Percentiles rank a stretch among this genome's conserved stretches.
Evolutionary conservation across 345 rosid genomes (phyloP).

Genomic region (Rhizophora mangle): DNA sequence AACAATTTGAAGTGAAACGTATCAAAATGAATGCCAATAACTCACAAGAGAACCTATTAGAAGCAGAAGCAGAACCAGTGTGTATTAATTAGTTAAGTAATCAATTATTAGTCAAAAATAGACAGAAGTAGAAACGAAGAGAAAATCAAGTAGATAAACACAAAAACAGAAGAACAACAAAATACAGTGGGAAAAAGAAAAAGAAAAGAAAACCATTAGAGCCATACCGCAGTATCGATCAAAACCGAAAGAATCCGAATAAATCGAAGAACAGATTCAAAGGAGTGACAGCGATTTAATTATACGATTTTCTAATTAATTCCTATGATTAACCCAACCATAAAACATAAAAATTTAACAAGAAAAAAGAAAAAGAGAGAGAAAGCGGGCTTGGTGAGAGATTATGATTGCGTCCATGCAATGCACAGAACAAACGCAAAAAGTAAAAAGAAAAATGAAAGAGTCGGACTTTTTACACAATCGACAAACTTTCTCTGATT

Average conservation of each 20-base stretch:
- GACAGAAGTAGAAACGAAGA: neutral
- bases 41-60: neutral
- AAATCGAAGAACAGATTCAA: neutral
- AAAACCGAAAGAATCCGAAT: neutral
- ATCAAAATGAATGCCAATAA: constrained; percentile 12
- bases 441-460: neutral
- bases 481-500: fast-evolving
- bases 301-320: neutral
- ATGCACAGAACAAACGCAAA: constrained; percentile 1
- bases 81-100: no score
- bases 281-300: neutral
- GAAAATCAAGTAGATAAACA: no score
- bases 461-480: no score
- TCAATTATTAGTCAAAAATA: neutral
- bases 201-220: neutral
- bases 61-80: neutral
- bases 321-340: neutral
- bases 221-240: neutral
- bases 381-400: neutral
- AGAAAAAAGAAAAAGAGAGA: no score
- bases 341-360: neutral
- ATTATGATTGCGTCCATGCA: neutral
- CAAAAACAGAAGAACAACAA: no score
- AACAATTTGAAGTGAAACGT: neutral
- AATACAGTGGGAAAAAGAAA: neutral